Percentiles rank a stretch among this genome's conserved stretches.
phyloP scores from a whole-genome alignment of 129 eudicot species.

The Chrysanthemum lavandulifolium region DNA sequence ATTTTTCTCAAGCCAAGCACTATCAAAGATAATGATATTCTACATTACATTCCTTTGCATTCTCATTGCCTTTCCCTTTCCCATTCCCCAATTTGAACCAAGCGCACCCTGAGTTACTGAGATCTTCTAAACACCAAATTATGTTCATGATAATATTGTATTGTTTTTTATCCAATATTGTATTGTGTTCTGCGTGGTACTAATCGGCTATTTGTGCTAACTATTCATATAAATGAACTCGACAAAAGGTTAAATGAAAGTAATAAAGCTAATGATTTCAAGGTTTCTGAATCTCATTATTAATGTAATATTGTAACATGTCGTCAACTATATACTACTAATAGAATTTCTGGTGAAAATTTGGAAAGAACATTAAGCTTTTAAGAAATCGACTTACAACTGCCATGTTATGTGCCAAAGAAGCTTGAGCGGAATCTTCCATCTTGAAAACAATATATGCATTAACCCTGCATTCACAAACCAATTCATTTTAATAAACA shows the following conservation, averaged over 20 bases:
- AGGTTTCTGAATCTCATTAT: too few species aligned
- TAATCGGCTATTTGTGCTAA: neutral
- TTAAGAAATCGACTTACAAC: conserved; percentile 54
- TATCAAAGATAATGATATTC: too few species aligned
- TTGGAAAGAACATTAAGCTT: neutral
- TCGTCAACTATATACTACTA: neutral
- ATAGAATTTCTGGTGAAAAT: neutral
- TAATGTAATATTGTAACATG: too few species aligned
- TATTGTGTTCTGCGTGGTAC: neutral
- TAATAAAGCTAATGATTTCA: neutral
- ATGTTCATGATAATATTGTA: neutral
- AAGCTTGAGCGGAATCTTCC: conserved; percentile 81
- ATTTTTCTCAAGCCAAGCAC: too few species aligned
- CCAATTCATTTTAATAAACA: conserved; percentile 5
- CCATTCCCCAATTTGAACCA: too few species aligned
- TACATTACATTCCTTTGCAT: too few species aligned
- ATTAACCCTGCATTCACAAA: conserved; percentile 67
- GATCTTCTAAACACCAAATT: neutral
- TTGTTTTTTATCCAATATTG: too few species aligned
- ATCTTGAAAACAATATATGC: conserved; percentile 82
- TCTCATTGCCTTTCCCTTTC: too few species aligned
- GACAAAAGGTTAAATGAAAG: neutral
- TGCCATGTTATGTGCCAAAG: conserved; percentile 93
- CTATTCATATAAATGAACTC: neutral
- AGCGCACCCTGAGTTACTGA: neutral